Percentiles rank a stretch among this genome's conserved stretches.
phyloP scores from a whole-genome alignment of 2,329 filamentous ascomycete species.

The Apiospora hydei region DNA sequence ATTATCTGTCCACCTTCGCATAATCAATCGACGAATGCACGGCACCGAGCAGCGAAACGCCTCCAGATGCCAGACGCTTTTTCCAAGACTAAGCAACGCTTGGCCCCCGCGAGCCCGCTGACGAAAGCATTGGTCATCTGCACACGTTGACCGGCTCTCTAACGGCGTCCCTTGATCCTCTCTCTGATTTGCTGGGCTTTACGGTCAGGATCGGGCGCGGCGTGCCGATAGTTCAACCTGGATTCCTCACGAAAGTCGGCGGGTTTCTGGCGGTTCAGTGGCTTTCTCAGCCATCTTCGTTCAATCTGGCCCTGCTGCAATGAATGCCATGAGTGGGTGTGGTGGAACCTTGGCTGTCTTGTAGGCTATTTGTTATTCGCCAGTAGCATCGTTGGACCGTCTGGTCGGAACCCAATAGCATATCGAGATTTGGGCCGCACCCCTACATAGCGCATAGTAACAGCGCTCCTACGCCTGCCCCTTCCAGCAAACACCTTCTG shows the following conservation, averaged over 20 bases:
- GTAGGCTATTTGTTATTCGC: background rate
- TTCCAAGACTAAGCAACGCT: slow-evolving; percentile 13
- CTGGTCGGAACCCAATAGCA: slow-evolving; percentile 28
- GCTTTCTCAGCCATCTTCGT: background rate
- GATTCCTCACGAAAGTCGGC: background rate
- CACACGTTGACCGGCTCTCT: slow-evolving; percentile 17
- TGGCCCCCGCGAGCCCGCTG: slow-evolving; percentile 10
- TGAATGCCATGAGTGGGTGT: background rate
- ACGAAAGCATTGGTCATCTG: slow-evolving; percentile 24
- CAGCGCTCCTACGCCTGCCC: slow-evolving; percentile 10
- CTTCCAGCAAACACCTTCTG: slow-evolving; percentile 17
- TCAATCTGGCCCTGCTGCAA: background rate
- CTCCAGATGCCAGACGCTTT: slow-evolving; percentile 8
- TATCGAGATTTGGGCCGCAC: slow-evolving; percentile 17
- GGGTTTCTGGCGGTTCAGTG: background rate
- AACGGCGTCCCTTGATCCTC: background rate
- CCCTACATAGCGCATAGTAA: slow-evolving; percentile 4
- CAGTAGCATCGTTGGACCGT: slow-evolving; percentile 22
- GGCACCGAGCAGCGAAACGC: slow-evolving; percentile 13
- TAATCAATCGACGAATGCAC: background rate
- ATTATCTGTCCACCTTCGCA: slow-evolving; percentile 9
- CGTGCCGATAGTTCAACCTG: slow-evolving; percentile 8
- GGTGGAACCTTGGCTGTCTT: slow-evolving; percentile 11
- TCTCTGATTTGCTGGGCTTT: background rate
- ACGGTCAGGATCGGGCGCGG: background rate